Base-by-base conservation (phyloP, 129 eudicot genomes). In the Flaveria linearis region DNA sequence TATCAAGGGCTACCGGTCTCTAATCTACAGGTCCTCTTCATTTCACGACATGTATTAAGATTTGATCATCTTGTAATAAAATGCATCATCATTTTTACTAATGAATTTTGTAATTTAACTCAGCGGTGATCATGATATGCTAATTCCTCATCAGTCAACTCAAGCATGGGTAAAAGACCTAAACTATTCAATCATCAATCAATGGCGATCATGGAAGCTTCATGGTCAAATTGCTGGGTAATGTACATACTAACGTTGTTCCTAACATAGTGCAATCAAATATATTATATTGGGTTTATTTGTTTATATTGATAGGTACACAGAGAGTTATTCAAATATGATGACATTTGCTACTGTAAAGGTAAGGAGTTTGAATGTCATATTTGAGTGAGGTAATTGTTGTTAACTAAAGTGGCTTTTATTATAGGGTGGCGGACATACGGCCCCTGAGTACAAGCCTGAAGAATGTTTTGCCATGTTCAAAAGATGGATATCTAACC, bases 291-390 rank as follows among this genome's bases (percentile, higher is more conserved):
- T 18, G n/a, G 2, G 17, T 72, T 72, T 18, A 15, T 16, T 23
- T 23, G 42, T 61, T n/a, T 28, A 25, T 23, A 1, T n/a, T 10
- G 4, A 62, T 61, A 75, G 88, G 91, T 43, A 84, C 77, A 74
- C 92, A 0, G 69, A 88, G 78, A 78, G 79, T 26, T 85, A 87
- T 33, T 72, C 90, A 4, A 89, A 87, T 66, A 46, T 20, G 71
- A 89, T 89, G 92, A 87, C 90, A n/a, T 87, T 43, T 55, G 85
- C 90, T 4, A 89, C 88, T 0, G 82, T 89, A 17, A 89, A 89
- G 96, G 96, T 66, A 75, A 84, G 88, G 2, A 78, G 68, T 70
- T 43, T 39, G 10, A 50, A 26, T 71, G 7, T 72, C 15, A 28
- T 6, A 43, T 26, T 46, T 1, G 17, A 9, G 72, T 9, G 12